Evolutionary conservation across 805 yeast species (phyloP).

Genomic region (Cyberlindnera samutprakarnensis): DNA sequence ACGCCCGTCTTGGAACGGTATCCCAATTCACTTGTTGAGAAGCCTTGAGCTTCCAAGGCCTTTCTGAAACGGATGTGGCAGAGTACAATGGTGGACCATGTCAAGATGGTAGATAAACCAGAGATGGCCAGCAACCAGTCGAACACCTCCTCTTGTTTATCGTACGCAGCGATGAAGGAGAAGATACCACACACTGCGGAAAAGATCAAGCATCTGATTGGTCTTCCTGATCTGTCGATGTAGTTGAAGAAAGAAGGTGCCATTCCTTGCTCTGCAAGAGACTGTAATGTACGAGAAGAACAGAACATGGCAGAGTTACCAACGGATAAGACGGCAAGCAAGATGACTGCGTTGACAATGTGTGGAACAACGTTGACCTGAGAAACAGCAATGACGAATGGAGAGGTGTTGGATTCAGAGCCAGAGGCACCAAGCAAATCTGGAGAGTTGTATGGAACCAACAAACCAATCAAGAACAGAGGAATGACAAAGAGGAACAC

Average conservation of each 20-base stretch:
- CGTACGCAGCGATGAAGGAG: slow-evolving; percentile 60
- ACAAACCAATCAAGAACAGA: slow-evolving; percentile 45
- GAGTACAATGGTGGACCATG: slow-evolving; percentile 54
- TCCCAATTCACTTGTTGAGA: slow-evolving; percentile 42
- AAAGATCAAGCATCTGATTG: slow-evolving; percentile 44
- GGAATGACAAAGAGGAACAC: slow-evolving; percentile 49
- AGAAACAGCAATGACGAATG: slow-evolving; percentile 66
- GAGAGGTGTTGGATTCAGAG: slow-evolving; percentile 55
- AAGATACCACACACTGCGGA: slow-evolving; percentile 51
- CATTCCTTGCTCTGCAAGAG: slow-evolving; percentile 63
- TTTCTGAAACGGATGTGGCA: slow-evolving; percentile 52
- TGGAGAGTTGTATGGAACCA: slow-evolving; percentile 51
- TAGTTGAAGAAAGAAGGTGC: slow-evolving; percentile 49
- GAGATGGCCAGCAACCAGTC: slow-evolving; percentile 58
- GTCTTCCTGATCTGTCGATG: slow-evolving; percentile 53
- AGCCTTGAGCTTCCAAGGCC: slow-evolving; percentile 50
- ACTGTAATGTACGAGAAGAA: slow-evolving; percentile 62
- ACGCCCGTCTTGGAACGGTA: slow-evolving; percentile 44
- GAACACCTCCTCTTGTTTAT: slow-evolving; percentile 50
- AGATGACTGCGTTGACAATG: slow-evolving; percentile 66
- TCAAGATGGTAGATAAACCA: slow-evolving; percentile 54
- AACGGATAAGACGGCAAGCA: slow-evolving; percentile 66
- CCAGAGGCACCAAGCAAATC: slow-evolving; percentile 42
- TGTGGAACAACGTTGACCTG: slow-evolving; percentile 59
- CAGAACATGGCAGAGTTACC: slow-evolving; percentile 72